phyloP scores from a whole-genome alignment of 805 yeast genomes.

The Jamesozyma lodderae region DNA sequence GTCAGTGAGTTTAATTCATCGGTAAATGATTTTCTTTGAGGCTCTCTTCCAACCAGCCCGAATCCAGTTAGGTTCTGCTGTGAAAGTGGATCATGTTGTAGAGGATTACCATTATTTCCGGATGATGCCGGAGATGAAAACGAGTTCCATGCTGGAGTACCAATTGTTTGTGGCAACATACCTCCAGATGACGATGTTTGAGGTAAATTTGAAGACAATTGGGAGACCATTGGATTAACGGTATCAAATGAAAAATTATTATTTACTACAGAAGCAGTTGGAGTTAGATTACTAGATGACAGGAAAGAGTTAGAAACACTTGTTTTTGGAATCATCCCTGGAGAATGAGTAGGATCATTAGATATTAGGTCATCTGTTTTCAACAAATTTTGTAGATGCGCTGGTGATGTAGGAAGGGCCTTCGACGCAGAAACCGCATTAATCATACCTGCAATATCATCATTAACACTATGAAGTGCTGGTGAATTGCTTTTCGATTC shows the following conservation, averaged over 20 bases:
- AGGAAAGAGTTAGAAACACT: neutral
- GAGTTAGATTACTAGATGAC: neutral
- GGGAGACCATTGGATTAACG: neutral
- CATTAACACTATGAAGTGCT: conserved; percentile 14
- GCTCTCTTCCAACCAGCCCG: conserved; percentile 5
- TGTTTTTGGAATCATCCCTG: neutral
- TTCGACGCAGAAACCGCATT: conserved; percentile 23
- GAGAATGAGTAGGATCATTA: neutral
- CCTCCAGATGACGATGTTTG: conserved; percentile 2
- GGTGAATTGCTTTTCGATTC: neutral
- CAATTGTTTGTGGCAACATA: neutral
- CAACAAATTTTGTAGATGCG: conserved; percentile 14
- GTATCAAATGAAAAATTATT: neutral
- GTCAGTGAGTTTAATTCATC: conserved; percentile 24
- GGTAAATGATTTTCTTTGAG: conserved; percentile 14
- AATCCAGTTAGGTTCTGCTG: neutral
- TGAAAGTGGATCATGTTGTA: neutral
- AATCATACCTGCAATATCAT: conserved; percentile 23
- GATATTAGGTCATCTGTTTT: neutral
- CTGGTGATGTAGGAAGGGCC: conserved; percentile 15
- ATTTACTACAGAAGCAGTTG: neutral
- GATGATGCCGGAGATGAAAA: conserved; percentile 1
- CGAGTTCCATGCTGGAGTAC: conserved; percentile 4
- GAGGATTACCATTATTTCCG: neutral
- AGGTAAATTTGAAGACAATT: neutral